phyloP scores from a whole-genome alignment of 495 filamentous ascomycete genomes.

The Pseudomonodictys pantanalensis region DNA sequence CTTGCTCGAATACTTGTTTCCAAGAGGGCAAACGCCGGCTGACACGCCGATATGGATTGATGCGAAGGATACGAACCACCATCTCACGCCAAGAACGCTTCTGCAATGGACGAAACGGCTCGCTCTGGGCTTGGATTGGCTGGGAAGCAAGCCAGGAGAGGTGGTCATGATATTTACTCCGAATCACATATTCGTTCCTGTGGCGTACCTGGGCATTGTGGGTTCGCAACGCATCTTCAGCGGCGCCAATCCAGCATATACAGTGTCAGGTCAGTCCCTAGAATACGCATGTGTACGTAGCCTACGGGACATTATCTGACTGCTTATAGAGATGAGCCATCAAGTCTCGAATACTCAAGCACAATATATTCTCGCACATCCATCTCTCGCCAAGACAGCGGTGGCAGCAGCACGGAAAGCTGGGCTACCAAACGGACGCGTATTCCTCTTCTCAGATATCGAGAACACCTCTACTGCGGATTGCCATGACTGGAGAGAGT shows the following conservation, averaged over 20 bases:
- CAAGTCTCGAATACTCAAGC: conserved; percentile 46
- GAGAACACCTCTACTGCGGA: conserved; percentile 33
- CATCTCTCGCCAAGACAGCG: conserved; percentile 39
- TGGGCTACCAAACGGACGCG: conserved; percentile 41
- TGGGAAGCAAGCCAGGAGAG: conserved; percentile 41
- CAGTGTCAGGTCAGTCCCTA: conserved; percentile 32
- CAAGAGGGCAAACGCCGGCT: conserved; percentile 38
- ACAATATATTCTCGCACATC: conserved; percentile 41
- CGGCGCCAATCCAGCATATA: conserved; percentile 41
- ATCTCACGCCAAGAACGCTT: conserved; percentile 42
- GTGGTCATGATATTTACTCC: conserved; percentile 49
- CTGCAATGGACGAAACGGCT: conserved; percentile 48
- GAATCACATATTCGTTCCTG: conserved; percentile 50
- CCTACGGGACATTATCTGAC: background rate
- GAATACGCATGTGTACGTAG: background rate
- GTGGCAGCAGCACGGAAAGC: conserved; percentile 46
- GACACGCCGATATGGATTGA: conserved; percentile 49
- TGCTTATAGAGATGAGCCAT: conserved; percentile 41
- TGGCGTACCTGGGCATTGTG: conserved; percentile 49
- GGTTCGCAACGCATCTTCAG: conserved; percentile 45
- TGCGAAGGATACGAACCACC: conserved; percentile 38
- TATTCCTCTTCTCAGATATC: conserved; percentile 53
- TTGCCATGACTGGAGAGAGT: conserved; percentile 50
- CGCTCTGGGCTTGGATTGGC: conserved; percentile 43
- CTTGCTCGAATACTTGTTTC: conserved; percentile 48